phyloP scores from a whole-genome alignment of 345 rosid species.

The Excoecaria cochinchinensis region DNA sequence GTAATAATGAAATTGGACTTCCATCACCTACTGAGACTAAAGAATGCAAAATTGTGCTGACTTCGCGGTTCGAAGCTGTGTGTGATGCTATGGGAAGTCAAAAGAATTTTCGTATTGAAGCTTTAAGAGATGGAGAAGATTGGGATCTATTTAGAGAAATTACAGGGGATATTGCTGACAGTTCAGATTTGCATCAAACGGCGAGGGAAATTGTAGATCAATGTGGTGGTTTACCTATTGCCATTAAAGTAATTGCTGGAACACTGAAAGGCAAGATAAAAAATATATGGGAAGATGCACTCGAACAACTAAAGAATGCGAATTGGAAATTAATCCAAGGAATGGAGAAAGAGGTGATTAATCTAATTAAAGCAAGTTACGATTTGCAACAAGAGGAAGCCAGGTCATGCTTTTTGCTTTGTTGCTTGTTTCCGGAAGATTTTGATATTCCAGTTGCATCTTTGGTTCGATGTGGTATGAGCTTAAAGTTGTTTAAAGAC shows the following conservation, averaged over 20 bases:
- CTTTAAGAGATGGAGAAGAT: background rate
- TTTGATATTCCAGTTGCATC: background rate
- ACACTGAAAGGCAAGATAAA: background rate
- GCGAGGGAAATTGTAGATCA: background rate
- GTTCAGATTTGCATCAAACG: background rate
- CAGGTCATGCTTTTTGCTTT: conserved; percentile 3
- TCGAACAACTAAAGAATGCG: background rate
- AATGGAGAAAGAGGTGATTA: background rate
- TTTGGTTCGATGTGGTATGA: conserved; percentile 3
- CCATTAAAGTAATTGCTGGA: background rate
- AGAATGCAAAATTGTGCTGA: background rate
- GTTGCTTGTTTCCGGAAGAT: conserved; percentile 19
- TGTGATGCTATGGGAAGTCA: background rate
- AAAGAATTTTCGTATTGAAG: background rate
- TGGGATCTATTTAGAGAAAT: background rate
- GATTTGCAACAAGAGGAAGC: background rate
- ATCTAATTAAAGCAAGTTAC: background rate
- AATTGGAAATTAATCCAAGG: background rate
- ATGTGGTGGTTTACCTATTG: background rate
- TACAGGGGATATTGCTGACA: background rate
- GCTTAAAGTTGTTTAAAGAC: conserved; percentile 11
- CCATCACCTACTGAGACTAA: background rate
- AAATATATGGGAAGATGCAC: background rate
- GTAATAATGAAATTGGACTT: background rate
- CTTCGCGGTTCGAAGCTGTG: background rate